Evolutionary conservation across 768 basidiomycete species (phyloP).

Genomic region (Mycena amicta): DNA sequence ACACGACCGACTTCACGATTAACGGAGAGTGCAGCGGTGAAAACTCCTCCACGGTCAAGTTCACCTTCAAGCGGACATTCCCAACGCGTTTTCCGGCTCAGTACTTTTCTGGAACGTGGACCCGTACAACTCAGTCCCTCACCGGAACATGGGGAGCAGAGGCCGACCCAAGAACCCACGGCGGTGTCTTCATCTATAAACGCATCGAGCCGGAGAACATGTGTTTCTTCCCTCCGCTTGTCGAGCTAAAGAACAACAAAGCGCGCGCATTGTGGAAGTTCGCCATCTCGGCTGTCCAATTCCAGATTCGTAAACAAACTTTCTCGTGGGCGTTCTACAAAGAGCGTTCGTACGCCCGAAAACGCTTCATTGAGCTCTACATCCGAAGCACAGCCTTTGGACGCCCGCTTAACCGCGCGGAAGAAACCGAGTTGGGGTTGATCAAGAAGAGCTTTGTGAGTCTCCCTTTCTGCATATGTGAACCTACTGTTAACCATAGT

Average conservation of each 20-base stretch:
- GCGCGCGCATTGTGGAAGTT: conserved; percentile 35
- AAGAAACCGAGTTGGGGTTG: conserved; percentile 23
- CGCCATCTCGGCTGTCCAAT: conserved; percentile 27
- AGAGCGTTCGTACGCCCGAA: conserved; percentile 30
- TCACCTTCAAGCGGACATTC: conserved; percentile 28
- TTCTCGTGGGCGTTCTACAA: conserved; percentile 37
- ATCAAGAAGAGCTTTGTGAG: conserved; percentile 24
- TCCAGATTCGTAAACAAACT: conserved; percentile 23
- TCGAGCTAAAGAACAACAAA: conserved; percentile 26
- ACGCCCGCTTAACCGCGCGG: conserved; percentile 12
- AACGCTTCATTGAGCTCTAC: conserved; percentile 31
- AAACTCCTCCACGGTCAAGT: conserved; percentile 11
- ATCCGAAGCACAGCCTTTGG: conserved; percentile 26
- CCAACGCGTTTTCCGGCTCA: conserved; percentile 24
- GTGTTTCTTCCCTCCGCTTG: conserved; percentile 30
- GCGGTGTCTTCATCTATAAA: conserved; percentile 30
- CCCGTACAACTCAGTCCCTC: conserved; percentile 22
- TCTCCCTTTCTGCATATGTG: neutral
- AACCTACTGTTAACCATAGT: neutral
- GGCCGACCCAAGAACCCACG: conserved; percentile 19
- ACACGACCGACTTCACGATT: conserved; percentile 20
- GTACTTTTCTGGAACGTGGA: conserved; percentile 26
- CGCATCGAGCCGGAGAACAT: conserved; percentile 28
- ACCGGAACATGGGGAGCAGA: conserved; percentile 30
- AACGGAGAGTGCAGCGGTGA: conserved; percentile 19